phyloP scores from a whole-genome alignment of 2,329 filamentous ascomycete genomes.

The Colletotrichum paranaense region DNA sequence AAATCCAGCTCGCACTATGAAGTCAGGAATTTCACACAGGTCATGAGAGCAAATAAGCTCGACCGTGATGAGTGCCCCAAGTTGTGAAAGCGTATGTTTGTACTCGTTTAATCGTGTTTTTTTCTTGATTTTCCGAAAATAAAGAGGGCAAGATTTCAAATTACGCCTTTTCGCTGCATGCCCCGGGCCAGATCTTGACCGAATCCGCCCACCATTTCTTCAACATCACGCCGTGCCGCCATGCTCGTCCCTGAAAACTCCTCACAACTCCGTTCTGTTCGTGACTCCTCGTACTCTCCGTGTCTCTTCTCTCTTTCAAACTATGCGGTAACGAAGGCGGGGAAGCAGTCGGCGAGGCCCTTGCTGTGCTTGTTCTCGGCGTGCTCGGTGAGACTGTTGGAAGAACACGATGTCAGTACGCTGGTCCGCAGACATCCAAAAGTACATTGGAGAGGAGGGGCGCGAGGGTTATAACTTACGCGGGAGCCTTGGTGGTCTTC shows the following conservation, averaged over 20 bases:
- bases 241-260: neutral
- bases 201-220: constrained; percentile 1
- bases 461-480: constrained; percentile 53
- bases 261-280: neutral
- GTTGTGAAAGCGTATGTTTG: neutral
- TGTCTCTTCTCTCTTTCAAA: neutral
- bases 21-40: neutral
- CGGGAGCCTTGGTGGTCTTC: constrained; percentile 79
- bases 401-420: constrained; percentile 14
- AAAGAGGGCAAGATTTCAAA: constrained; percentile 31
- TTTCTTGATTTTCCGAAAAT: constrained; percentile 14
- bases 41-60: neutral
- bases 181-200: constrained; percentile 9
- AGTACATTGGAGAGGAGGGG: too few relatives aligned
- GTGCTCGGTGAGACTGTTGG: constrained; percentile 72
- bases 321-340: constrained; percentile 51
- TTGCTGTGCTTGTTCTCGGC: constrained; percentile 83
- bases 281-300: neutral
- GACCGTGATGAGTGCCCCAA: neutral
- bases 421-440: neutral
- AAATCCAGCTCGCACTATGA: neutral
- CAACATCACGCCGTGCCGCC: neutral
- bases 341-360: constrained; percentile 78
- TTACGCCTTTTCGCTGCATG: constrained; percentile 35
- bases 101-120: constrained; percentile 24